Evolutionary conservation across 106 monocot species (phyloP).

Genomic region (Hemerocallis citrina): DNA sequence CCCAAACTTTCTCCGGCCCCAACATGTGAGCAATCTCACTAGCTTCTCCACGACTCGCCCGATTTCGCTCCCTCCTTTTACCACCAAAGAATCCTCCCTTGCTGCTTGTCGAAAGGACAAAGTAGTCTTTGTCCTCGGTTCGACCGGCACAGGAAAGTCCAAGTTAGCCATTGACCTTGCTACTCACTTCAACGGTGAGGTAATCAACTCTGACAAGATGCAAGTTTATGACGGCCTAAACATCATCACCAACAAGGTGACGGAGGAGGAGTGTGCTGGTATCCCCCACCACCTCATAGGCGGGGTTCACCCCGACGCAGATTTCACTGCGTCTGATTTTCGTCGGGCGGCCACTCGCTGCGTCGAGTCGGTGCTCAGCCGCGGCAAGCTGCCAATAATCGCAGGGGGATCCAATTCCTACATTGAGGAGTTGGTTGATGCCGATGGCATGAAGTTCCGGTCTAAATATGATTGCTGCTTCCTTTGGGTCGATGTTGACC

Average conservation of each 20-base stretch:
- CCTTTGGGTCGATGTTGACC: slow-evolving; percentile 53
- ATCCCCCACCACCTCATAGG: slow-evolving; percentile 62
- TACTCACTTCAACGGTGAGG: slow-evolving; percentile 30
- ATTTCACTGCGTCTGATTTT: slow-evolving; percentile 46
- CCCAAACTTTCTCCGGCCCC: too few relatives aligned
- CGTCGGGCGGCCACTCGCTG: slow-evolving; percentile 4
- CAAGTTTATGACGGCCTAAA: slow-evolving; percentile 61
- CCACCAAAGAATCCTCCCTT: neutral
- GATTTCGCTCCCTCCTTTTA: neutral
- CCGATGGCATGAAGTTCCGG: slow-evolving; percentile 18
- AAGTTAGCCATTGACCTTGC: slow-evolving; percentile 52
- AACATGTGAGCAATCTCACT: neutral
- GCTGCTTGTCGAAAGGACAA: neutral
- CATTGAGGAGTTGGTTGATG: slow-evolving; percentile 44
- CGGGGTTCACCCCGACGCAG: slow-evolving; percentile 33
- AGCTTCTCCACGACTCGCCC: neutral
- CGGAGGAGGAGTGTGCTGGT: slow-evolving; percentile 31
- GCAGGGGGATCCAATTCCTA: slow-evolving; percentile 72
- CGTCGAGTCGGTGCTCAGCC: slow-evolving; percentile 11
- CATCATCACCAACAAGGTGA: slow-evolving; percentile 59
- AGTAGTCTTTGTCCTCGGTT: slow-evolving; percentile 32
- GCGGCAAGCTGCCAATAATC: slow-evolving; percentile 39
- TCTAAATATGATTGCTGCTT: slow-evolving; percentile 42
- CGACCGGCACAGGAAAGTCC: slow-evolving; percentile 61
- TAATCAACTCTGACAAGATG: slow-evolving; percentile 77